Base-by-base conservation (phyloP, 163 green algal genomes). In the Volvox carteri region DNA sequence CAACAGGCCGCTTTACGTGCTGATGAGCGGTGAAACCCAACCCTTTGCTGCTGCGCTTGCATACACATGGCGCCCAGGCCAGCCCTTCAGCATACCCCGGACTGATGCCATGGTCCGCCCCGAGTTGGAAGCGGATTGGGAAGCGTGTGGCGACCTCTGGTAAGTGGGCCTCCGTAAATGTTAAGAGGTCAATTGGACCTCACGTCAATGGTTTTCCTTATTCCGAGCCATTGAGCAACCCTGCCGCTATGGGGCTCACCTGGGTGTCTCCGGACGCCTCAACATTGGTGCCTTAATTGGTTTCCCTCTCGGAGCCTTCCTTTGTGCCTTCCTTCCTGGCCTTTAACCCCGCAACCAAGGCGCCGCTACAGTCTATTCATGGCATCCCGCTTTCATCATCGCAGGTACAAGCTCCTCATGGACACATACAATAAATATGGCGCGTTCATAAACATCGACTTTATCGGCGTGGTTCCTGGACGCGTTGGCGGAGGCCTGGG, bases 361-460 rank as follows among this genome's bases (percentile, higher is more conserved):
- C n/a, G n/a, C n/a, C n/a, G n/a, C n/a, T n/a, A n/a, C n/a, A n/a
- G n/a, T n/a, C n/a, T n/a, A n/a, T n/a, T n/a, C n/a, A n/a, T n/a
- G n/a, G n/a, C n/a, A n/a, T n/a, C n/a, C n/a, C n/a, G n/a, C n/a
- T n/a, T n/a, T n/a, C n/a, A n/a, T n/a, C n/a, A n/a, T n/a, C n/a
- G 25, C 42, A 86, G 79, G 79, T 12, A 78, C 44, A 5, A 39
- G 30, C 42, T 87, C 14, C 11, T 87, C 18, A 28, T 56, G 6
- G 62, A 87, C n/a, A 67, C 44, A 18, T 78, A 70, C 62, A n/a
- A 42, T 16, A 60, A 35, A 4, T 35, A 87, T 60, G 80, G 62
- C 80, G 25, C 42, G 23, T 78, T 87, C 62, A 18, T 78, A 4
- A 87, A 77, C 60, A 37, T 87, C 16, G 80, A 87, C 62, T 87